Evolutionary conservation across 345 rosid species (phyloP), one percentile per base, ranked within the genome.

Genomic region (Abelmoschus esculentus): DNA sequence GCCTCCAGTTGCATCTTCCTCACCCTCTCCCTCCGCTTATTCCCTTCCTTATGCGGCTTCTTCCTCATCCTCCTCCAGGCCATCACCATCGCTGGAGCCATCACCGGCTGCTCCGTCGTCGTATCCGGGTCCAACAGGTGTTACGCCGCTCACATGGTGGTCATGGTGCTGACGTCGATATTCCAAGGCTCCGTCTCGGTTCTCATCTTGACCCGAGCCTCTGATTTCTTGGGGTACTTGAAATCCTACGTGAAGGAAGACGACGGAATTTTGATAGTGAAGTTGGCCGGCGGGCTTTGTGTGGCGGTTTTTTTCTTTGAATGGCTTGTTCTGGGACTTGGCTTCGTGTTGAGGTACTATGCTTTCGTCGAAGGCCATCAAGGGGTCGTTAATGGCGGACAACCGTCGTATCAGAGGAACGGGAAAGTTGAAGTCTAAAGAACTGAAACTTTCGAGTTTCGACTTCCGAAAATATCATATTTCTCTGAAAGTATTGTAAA

Each of bases 41-140:
- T 90, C 80, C 97, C 98, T 46, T 93, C 98, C 0, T 14, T 84
- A 53, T 84, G 86, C 34, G 98, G 91, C 60, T 78, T 88, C 85
- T 75, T 82, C 74, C 78, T 79, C 44, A 76, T 86, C 67, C 87
- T 86, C 78, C 90, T 86, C 59, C 83, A 86, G 44, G 56, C 78
- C 58, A 50, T 87, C 65, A 89, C 96, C 19, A 50, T 50, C 15
- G 54, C 54, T 7, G 54, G 54, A 1, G 19, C 54, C 54, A 17
- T 50, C 18, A 4, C 19, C 18, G 54, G 54, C n/a, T 50, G 54
- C 18, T 50, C 19, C 54, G 54, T 50, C 54, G 19, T 18, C 18
- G 18, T 14, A 5, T 50, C 54, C 6, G 19, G 54, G 6, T 50
- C 54, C 17, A 50, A 50, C 19, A 50, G 17, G n/a, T 4, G 17